Evolutionary conservation across 768 basidiomycete species (phyloP).

Genomic region (Lyophyllum decastes): DNA sequence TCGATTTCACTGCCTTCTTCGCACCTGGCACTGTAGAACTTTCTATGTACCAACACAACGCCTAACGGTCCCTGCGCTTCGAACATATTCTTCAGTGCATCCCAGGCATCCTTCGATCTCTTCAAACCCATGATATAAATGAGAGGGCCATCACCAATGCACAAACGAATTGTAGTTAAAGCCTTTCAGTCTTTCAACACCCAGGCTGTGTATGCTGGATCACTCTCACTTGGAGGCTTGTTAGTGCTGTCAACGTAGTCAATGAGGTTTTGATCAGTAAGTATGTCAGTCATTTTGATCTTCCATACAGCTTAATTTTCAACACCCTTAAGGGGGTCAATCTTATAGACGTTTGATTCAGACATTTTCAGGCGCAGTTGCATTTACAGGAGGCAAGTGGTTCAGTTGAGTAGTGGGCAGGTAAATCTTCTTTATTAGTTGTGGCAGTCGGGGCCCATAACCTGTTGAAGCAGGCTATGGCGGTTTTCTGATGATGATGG

Average conservation of each 20-base stretch:
- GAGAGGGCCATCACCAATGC: conserved; percentile 25
- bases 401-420: background rate
- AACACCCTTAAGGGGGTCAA: conserved; percentile 4
- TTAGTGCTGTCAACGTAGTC: conserved; percentile 11
- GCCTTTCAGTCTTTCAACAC: conserved; percentile 28
- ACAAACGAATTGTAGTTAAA: conserved; percentile 28
- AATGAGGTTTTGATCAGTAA: conserved; percentile 18
- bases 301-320: no score
- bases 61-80: conserved; percentile 28
- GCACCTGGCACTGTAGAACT: conserved; percentile 25
- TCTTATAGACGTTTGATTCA: background rate
- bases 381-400: background rate
- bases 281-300: conserved; percentile 9
- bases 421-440: background rate
- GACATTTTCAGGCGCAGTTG: no score
- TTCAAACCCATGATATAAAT: conserved; percentile 26
- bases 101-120: conserved; percentile 29
- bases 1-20: conserved; percentile 31
- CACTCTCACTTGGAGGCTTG: background rate
- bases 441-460: conserved; percentile 5
- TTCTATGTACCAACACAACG: conserved; percentile 23
- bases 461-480: background rate
- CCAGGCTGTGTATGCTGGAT: conserved; percentile 18
- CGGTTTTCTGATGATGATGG: no score
- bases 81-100: conserved; percentile 26